phyloP scores from a whole-genome alignment of 1,284 basidiomycete species.

The Anthracocystis panici-leucophaei region DNA sequence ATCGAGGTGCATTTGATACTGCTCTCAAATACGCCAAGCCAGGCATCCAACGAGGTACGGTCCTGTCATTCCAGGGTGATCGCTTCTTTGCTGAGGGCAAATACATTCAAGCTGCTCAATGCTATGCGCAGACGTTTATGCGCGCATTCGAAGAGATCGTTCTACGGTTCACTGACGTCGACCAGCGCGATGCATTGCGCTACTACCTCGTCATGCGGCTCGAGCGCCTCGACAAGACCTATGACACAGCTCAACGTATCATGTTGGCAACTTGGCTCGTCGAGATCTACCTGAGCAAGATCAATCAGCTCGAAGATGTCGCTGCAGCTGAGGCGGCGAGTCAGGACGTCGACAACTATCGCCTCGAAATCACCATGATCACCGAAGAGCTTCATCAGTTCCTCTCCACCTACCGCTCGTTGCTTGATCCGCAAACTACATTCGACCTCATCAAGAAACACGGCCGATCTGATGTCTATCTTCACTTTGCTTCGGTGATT shows the following conservation, averaged over 20 bases:
- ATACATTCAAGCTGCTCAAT: constrained; percentile 91
- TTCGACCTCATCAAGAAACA: constrained; percentile 94
- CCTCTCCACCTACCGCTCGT: constrained; percentile 80
- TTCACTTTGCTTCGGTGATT: constrained; percentile 86
- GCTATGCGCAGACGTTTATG: constrained; percentile 80
- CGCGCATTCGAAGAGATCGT: constrained; percentile 89
- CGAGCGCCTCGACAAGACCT: constrained; percentile 81
- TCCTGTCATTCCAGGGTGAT: constrained; percentile 86
- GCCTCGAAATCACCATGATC: constrained; percentile 82
- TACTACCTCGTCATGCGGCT: constrained; percentile 90
- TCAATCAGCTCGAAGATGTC: constrained; percentile 93
- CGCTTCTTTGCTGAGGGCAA: constrained; percentile 83
- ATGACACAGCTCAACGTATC: constrained; percentile 89
- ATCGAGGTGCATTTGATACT: constrained; percentile 80
- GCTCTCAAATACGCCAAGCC: constrained; percentile 87
- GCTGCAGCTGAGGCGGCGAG: constrained; percentile 80
- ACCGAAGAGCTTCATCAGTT: constrained; percentile 94
- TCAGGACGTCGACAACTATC: constrained; percentile 86
- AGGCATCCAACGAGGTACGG: constrained; percentile 83
- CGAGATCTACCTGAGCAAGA: constrained; percentile 96
- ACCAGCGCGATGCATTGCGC: constrained; percentile 90
- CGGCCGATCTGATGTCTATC: constrained; percentile 89
- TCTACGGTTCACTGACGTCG: constrained; percentile 87
- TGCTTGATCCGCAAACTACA: constrained; percentile 84
- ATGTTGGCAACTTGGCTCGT: constrained; percentile 99